A percentile compares a stretch with the other conserved stretches of the same genome.
These are phyloP conservation scores for Zizania latifolia DNA, from an alignment of 176 grass and related monocot genomes.

Conservation along the genomic window DNA sequence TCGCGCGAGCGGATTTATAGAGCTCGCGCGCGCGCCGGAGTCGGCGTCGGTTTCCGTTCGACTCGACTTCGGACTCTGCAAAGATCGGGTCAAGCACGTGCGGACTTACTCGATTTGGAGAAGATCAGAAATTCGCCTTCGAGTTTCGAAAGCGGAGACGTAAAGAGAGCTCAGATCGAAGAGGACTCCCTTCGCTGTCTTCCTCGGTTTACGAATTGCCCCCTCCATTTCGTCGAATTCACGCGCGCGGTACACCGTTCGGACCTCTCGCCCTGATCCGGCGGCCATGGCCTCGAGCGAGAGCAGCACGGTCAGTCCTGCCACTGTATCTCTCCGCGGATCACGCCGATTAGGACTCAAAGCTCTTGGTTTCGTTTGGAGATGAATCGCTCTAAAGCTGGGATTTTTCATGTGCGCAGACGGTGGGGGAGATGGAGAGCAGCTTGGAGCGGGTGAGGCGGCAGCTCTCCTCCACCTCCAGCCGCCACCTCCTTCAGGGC, in stretches of 20 bases:
- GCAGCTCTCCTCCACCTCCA: constrained; percentile 70
- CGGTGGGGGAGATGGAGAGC: constrained; percentile 57
- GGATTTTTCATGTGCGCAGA: too few relatives aligned
- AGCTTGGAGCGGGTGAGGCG: constrained; percentile 82
- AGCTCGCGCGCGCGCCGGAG: not conserved
- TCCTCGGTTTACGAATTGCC: not conserved
- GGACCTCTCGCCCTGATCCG: constrained; percentile 11
- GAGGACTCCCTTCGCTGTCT: not conserved
- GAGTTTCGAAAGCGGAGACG: too few relatives aligned
- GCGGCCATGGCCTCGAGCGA: constrained; percentile 44
- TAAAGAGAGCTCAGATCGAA: not conserved
- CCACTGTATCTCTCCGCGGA: not conserved
- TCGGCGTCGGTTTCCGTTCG: not conserved
- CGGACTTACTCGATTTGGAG: too few relatives aligned
- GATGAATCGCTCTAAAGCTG: too few relatives aligned
- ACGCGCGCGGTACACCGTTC: not conserved
- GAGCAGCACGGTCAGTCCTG: constrained; percentile 46
- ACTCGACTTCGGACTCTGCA: not conserved
- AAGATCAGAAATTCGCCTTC: not conserved
- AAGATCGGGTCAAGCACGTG: not conserved
- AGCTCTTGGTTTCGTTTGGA: too few relatives aligned
- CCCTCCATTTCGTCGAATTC: not conserved
- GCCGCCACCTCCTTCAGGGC: constrained; percentile 70
- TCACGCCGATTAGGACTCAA: not conserved
- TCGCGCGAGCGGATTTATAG: too few relatives aligned